phyloP scores from a whole-genome alignment of 257 asterid species.

The Solanum bulbocastanum region DNA sequence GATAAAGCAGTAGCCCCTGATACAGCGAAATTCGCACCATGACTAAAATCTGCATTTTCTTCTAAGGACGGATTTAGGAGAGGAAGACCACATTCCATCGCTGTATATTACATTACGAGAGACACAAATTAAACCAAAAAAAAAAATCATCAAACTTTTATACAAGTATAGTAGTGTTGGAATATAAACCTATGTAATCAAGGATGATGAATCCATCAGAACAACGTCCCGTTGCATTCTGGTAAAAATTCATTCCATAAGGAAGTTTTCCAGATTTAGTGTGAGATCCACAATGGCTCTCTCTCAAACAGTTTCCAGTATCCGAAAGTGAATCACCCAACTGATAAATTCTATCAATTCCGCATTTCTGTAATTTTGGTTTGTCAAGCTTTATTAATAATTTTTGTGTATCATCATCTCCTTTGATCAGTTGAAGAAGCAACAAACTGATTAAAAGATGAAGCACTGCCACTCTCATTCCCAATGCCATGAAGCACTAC shows the following conservation, averaged over 20 bases:
- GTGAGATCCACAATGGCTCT: not conserved
- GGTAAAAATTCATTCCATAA: not conserved
- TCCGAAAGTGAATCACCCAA: conserved; percentile 14
- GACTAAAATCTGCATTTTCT: not conserved
- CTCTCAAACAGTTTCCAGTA: conserved; percentile 10
- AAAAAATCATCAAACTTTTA: not conserved
- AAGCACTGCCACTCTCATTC: not conserved
- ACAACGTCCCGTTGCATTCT: conserved; percentile 7
- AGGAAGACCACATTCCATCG: conserved; percentile 4
- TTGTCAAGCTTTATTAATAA: not conserved
- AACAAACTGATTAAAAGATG: not conserved
- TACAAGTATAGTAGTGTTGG: not conserved
- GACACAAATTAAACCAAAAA: too few relatives aligned
- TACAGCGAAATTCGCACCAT: conserved; percentile 15
- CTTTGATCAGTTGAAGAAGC: not conserved
- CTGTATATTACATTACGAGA: not conserved
- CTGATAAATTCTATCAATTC: conserved; percentile 4
- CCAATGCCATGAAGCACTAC: not conserved
- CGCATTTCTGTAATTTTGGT: not conserved
- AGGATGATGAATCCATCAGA: conserved; percentile 8
- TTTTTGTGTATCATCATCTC: not conserved
- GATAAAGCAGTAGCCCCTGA: conserved; percentile 14
- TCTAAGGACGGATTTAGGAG: not conserved
- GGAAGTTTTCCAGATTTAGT: not conserved
- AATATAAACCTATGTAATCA: conserved; percentile 4